Percentiles rank a stretch among this genome's conserved stretches.
Conservation (phyloP, 2,329 filamentous ascomycete genomes). For the Claviceps sp. region DNA sequence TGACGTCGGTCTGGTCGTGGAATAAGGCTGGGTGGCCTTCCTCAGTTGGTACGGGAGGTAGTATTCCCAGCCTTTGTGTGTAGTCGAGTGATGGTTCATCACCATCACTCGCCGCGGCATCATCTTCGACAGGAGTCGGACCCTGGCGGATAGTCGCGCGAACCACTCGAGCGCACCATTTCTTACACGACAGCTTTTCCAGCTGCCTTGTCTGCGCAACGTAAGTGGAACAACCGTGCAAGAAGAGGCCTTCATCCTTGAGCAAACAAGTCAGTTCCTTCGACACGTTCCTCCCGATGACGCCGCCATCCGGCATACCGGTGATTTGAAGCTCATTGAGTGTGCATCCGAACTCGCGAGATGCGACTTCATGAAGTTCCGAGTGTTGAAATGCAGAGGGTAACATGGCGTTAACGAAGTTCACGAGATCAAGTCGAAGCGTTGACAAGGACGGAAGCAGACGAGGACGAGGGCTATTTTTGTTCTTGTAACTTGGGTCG, state of each 20-base stretch:
- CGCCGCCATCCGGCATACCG: constrained; percentile 36
- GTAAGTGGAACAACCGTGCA: constrained; percentile 31
- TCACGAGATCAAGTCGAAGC: constrained; percentile 41
- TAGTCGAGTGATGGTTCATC: constrained; percentile 7
- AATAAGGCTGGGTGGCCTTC: constrained; percentile 28
- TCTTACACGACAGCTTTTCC: constrained; percentile 24
- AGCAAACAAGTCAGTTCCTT: constrained; percentile 37
- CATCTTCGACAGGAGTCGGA: constrained; percentile 7
- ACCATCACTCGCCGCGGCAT: too few relatives aligned
- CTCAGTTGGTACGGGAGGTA: constrained; percentile 29
- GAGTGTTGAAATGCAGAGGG: constrained; percentile 25
- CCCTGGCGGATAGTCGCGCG: constrained; percentile 26
- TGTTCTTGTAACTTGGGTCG: constrained; percentile 25
- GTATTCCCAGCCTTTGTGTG: constrained; percentile 16
- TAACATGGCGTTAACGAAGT: constrained; percentile 34
- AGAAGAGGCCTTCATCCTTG: constrained; percentile 38
- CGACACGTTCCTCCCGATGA: constrained; percentile 31
- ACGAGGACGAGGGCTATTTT: constrained; percentile 23
- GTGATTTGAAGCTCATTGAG: constrained; percentile 40
- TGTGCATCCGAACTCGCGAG: constrained; percentile 38
- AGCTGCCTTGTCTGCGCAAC: constrained; percentile 27
- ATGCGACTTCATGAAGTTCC: constrained; percentile 38
- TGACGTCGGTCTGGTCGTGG: constrained; percentile 28
- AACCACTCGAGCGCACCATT: constrained; percentile 31
- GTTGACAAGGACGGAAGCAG: constrained; percentile 33